phyloP scores from a whole-genome alignment of 148 eudicot genomes.

The Cornus suecica region DNA sequence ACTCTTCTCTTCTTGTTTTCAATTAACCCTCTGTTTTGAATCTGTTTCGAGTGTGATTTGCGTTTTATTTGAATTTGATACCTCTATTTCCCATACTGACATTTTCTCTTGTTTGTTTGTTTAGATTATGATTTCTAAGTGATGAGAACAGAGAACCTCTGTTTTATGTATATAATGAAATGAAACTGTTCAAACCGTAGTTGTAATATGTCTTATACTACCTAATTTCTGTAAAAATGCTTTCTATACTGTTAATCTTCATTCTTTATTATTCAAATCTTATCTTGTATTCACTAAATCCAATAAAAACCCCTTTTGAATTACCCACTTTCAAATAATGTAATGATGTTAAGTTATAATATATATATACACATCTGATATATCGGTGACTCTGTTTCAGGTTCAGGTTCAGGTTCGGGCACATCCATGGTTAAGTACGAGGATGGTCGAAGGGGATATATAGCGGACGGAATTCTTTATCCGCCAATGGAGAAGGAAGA shows the following conservation, averaged over 20 bases:
- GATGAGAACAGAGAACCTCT: neutral
- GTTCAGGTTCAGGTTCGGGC: no score
- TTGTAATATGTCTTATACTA: neutral
- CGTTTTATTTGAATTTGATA: neutral
- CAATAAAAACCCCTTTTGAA: neutral
- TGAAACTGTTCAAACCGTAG: neutral
- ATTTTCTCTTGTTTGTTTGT: neutral
- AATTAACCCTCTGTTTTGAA: no score
- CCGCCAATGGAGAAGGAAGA: conserved; percentile 21
- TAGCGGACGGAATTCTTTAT: conserved; percentile 1
- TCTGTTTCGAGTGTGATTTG: no score
- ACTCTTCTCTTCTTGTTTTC: neutral
- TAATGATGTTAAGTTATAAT: no score
- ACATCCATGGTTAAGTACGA: conserved; percentile 27
- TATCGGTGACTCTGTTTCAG: conserved; percentile 24
- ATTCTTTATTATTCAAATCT: neutral
- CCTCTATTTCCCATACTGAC: neutral
- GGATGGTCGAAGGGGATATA: conserved; percentile 13
- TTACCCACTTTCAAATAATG: neutral
- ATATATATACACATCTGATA: no score
- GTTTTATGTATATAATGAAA: neutral
- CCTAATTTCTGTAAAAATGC: neutral
- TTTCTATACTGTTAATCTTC: neutral
- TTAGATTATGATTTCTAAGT: neutral
- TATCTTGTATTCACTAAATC: neutral